phyloP scores from a whole-genome alignment of 345 rosid species.

The Cochlearia excelsa region DNA sequence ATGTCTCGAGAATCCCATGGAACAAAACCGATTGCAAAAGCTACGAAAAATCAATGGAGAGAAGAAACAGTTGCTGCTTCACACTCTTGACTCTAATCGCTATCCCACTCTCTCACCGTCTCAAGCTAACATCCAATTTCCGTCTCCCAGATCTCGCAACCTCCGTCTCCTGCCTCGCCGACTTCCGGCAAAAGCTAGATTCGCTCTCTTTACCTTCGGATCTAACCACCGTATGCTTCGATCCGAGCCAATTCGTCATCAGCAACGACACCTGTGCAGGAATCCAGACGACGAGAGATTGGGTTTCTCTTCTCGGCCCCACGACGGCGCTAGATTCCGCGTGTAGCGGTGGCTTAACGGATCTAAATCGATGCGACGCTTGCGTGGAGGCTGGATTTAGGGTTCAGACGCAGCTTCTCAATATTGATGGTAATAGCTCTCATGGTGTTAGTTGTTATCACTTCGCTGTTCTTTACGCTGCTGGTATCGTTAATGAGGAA shows the following conservation, averaged over 20 bases:
- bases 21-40: slow-evolving; percentile 49
- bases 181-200: slow-evolving; percentile 52
- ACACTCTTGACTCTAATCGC: slow-evolving; percentile 56
- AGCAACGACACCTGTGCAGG: slow-evolving; percentile 49
- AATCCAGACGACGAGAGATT: slow-evolving; percentile 49
- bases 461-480: slow-evolving; percentile 68
- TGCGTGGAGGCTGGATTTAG: slow-evolving; percentile 60
- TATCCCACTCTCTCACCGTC: slow-evolving; percentile 53
- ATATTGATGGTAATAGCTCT: slow-evolving; percentile 51
- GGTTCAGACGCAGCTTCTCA: slow-evolving; percentile 42
- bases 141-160: slow-evolving; percentile 55
- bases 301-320: slow-evolving; percentile 52
- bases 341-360: slow-evolving; percentile 61
- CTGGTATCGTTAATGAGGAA: slow-evolving; percentile 60
- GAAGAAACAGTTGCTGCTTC: slow-evolving; percentile 45
- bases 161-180: slow-evolving; percentile 59
- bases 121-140: slow-evolving; percentile 56
- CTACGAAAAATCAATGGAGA: slow-evolving; percentile 24
- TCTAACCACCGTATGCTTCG: slow-evolving; percentile 52
- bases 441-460: slow-evolving; percentile 50
- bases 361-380: slow-evolving; percentile 51
- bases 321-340: slow-evolving; percentile 55
- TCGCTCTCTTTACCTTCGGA: slow-evolving; percentile 48
- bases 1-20: slow-evolving; percentile 65
- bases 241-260: slow-evolving; percentile 55